These are phyloP conservation scores for Thoreauomyces humboldtii DNA, from an alignment of 192 early-diverging fungal species.

Conservation along the genomic window DNA sequence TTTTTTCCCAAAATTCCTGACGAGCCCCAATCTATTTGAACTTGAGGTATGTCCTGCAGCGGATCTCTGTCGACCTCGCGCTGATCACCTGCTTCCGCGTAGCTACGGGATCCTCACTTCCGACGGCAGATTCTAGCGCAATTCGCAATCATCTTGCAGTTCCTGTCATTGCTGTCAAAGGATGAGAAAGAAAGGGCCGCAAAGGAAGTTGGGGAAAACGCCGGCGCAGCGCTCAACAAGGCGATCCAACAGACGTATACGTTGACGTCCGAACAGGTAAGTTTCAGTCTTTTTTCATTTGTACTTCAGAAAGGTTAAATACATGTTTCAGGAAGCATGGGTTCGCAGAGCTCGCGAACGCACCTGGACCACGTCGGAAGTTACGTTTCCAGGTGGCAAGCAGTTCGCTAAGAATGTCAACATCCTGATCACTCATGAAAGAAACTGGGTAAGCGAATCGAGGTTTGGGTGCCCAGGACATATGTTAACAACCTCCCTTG, in stretches of 20 bases:
- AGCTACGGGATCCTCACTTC: conserved; percentile 80
- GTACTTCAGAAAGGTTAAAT: too few species aligned
- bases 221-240: conserved; percentile 52
- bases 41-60: conserved; percentile 60
- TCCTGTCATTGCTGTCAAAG: conserved; percentile 56
- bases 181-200: conserved; percentile 43
- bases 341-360: conserved; percentile 48
- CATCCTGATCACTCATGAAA: conserved; percentile 69
- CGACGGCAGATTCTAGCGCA: conserved; percentile 85
- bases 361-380: conserved; percentile 49
- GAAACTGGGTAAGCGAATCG: conserved; percentile 73
- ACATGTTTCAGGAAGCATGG: conserved; percentile 42
- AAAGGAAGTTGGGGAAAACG: conserved; percentile 21
- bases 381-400: conserved; percentile 56
- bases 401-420: conserved; percentile 64
- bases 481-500: too few species aligned
- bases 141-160: conserved; percentile 81
- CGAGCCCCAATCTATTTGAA: conserved; percentile 65
- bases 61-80: neutral
- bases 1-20: conserved; percentile 78
- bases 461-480: too few species aligned
- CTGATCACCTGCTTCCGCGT: neutral
- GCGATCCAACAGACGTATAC: conserved; percentile 44
- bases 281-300: neutral
- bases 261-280: conserved; percentile 30